Percentiles rank a stretch among this genome's conserved stretches.
Evolutionary conservation across 495 filamentous ascomycete genomes (phyloP).

Genomic region (Aspergillus steynii): DNA sequence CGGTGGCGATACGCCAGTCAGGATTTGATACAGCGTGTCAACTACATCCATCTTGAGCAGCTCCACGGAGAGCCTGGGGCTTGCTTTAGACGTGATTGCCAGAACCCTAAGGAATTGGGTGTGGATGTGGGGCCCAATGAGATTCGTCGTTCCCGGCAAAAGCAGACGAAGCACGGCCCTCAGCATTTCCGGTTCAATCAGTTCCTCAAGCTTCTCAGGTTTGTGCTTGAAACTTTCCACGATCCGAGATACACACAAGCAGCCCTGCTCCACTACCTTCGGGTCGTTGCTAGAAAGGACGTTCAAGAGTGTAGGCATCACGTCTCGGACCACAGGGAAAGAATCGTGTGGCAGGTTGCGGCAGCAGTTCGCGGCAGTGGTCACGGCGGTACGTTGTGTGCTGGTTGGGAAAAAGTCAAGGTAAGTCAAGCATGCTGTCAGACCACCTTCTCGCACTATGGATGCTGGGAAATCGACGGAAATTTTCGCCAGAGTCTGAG

Average conservation of each 20-base stretch:
- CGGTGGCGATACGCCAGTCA: conserved; percentile 94
- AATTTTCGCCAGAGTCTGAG: conserved; percentile 89
- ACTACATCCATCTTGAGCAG: conserved; percentile 96
- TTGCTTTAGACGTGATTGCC: conserved; percentile 83
- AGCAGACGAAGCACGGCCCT: conserved; percentile 86
- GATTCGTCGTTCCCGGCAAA: conserved; percentile 90
- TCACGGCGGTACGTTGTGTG: conserved; percentile 94
- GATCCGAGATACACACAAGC: conserved; percentile 93
- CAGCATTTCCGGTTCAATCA: conserved; percentile 84
- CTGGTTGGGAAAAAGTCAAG: conserved; percentile 98
- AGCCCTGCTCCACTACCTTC: conserved; percentile 94
- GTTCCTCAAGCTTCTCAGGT: conserved; percentile 82
- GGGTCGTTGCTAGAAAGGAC: conserved; percentile 92
- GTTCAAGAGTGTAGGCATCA: conserved; percentile 91
- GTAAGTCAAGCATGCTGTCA: conserved; percentile 90
- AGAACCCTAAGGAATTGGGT: conserved; percentile 94
- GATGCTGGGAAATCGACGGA: conserved; percentile 94
- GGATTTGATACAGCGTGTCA: conserved; percentile 95
- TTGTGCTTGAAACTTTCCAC: conserved; percentile 94
- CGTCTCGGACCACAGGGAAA: conserved; percentile 82
- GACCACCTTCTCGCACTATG: conserved; percentile 93
- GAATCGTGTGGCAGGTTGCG: conserved; percentile 93
- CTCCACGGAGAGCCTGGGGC: conserved; percentile 82
- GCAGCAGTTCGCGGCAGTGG: conserved; percentile 96
- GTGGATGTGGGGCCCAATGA: conserved; percentile 93